These are phyloP conservation scores for Apiotrichum domesticum DNA, from an alignment of 1,284 basidiomycete species.

Conservation along the genomic window DNA sequence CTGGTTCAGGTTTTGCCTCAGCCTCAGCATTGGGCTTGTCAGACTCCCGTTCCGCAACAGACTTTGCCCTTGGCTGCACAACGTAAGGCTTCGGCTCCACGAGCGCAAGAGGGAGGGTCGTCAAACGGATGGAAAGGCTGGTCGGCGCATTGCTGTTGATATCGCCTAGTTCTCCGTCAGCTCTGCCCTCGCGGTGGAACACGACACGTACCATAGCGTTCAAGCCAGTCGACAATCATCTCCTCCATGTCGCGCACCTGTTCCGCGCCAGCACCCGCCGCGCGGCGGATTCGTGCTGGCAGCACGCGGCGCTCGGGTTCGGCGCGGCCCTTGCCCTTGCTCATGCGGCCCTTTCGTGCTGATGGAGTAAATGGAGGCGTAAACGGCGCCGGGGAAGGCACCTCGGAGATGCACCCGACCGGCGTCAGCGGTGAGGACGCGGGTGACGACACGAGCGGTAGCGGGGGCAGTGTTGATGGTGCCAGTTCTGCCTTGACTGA, in stretches of 20 bases:
- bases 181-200: background rate
- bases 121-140: constrained; percentile 59
- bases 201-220: constrained; percentile 62
- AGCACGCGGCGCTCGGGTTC: constrained; percentile 63
- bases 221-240: constrained; percentile 74
- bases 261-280: constrained; percentile 58
- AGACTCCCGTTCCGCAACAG: constrained; percentile 1
- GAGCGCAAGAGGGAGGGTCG: constrained; percentile 50
- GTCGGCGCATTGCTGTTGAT: constrained; percentile 63
- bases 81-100: constrained; percentile 19
- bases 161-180: constrained; percentile 52
- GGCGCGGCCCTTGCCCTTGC: constrained; percentile 12
- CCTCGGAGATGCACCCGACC: background rate
- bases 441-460: background rate
- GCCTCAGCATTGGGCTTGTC: constrained; percentile 17
- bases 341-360: background rate
- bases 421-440: background rate
- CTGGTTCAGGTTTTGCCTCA: constrained; percentile 3
- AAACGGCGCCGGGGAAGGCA: background rate
- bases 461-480: too few species aligned
- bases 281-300: constrained; percentile 68
- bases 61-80: constrained; percentile 1
- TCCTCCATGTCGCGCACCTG: constrained; percentile 62
- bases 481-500: too few species aligned
- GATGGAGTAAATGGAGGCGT: background rate